phyloP scores from a whole-genome alignment of 306 rosid species.

The Trichosanthes cucumerina region DNA sequence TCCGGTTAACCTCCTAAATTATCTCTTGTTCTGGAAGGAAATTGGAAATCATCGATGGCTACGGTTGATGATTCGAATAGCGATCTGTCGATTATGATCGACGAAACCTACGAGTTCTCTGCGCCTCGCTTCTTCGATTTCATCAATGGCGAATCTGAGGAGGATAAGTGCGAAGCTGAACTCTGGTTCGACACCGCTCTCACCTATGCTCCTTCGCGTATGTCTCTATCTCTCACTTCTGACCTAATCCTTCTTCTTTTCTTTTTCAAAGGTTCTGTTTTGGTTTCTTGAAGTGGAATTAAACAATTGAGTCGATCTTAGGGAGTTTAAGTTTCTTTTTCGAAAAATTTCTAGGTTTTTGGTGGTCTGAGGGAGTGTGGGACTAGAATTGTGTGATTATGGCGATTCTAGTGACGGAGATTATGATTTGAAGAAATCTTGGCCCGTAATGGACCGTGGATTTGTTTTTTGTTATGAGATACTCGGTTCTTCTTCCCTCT shows the following conservation, averaged over 20 bases:
- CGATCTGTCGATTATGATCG: slow-evolving; percentile 31
- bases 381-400: not conserved
- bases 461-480: not conserved
- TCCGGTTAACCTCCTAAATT: not conserved
- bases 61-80: slow-evolving; percentile 31
- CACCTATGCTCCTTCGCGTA: slow-evolving; percentile 88
- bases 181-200: slow-evolving; percentile 85
- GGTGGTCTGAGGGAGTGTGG: not conserved
- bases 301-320: not conserved
- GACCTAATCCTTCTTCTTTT: not conserved
- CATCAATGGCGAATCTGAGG: slow-evolving; percentile 40
- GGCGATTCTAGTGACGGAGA: not conserved
- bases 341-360: not conserved
- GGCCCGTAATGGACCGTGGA: not conserved
- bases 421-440: not conserved
- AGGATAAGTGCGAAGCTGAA: slow-evolving; percentile 44
- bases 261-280: not conserved
- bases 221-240: slow-evolving; percentile 4
- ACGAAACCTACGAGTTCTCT: slow-evolving; percentile 68
- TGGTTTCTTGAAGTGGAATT: not conserved
- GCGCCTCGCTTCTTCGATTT: slow-evolving; percentile 90
- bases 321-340: not conserved
- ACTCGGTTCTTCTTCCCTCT: not conserved
- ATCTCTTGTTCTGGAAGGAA: slow-evolving; percentile 6
- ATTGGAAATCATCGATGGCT: slow-evolving; percentile 34